Conservation (phyloP, 2,329 filamentous ascomycete species). For the Fusarium nodosum region DNA sequence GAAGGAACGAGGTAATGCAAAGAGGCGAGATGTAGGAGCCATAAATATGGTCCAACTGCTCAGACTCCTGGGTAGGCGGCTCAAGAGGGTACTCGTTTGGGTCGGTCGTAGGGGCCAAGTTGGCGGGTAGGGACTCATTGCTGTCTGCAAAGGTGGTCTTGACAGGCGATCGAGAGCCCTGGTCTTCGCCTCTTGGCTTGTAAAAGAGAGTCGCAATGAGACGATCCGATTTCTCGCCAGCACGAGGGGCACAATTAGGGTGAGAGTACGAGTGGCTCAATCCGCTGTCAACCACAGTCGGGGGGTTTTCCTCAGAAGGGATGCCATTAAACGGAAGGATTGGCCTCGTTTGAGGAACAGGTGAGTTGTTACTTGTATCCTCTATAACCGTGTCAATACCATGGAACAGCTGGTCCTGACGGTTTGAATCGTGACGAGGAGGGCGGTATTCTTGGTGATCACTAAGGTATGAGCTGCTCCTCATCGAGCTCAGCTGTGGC, state of each 20-base stretch:
- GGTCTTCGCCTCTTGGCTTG: constrained; percentile 59
- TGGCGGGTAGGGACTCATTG: constrained; percentile 59
- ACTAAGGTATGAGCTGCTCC: constrained; percentile 72
- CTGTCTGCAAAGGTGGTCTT: constrained; percentile 50
- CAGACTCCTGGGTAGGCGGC: constrained; percentile 65
- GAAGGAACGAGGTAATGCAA: constrained; percentile 75
- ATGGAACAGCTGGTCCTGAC: constrained; percentile 63
- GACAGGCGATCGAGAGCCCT: constrained; percentile 52
- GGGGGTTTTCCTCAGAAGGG: constrained; percentile 70
- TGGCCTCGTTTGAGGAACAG: constrained; percentile 57
- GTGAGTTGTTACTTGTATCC: constrained; percentile 59
- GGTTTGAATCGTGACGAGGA: constrained; percentile 65
- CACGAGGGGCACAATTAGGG: constrained; percentile 69
- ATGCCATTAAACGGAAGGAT: constrained; percentile 70
- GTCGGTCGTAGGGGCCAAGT: constrained; percentile 71
- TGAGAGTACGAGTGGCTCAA: constrained; percentile 73
- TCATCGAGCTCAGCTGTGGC: constrained; percentile 66
- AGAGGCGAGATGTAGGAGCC: constrained; percentile 75
- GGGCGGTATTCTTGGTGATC: constrained; percentile 75
- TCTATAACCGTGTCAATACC: constrained; percentile 76
- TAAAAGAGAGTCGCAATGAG: constrained; percentile 76
- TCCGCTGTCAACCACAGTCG: constrained; percentile 72
- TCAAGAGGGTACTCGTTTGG: constrained; percentile 72
- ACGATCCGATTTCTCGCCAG: constrained; percentile 63
- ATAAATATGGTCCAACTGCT: constrained; percentile 74